A percentile compares a stretch with the other conserved stretches of the same genome.
These are phyloP conservation scores for Mortierella hygrophila DNA, from an alignment of 192 early-diverging fungal genomes.

Conservation along the genomic window DNA sequence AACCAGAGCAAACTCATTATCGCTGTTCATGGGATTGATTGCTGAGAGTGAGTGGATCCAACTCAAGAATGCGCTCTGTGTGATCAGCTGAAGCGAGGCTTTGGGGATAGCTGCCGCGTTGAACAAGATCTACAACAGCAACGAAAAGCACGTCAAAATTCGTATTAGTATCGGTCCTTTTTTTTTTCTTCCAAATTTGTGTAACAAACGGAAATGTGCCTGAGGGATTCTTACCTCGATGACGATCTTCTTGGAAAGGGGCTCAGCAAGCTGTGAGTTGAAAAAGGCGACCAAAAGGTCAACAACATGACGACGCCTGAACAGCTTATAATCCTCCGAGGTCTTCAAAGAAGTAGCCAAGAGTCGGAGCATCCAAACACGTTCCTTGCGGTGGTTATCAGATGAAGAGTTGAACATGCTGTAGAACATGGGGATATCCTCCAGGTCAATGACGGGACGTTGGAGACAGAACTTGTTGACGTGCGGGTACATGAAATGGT, in stretches of 20 bases:
- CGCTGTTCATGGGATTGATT: slow-evolving; percentile 13
- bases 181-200: neutral
- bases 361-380: slow-evolving; percentile 80
- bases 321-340: slow-evolving; percentile 74
- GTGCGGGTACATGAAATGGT: slow-evolving; percentile 80
- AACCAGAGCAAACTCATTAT: slow-evolving; percentile 52
- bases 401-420: slow-evolving; percentile 79
- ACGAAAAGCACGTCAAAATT: neutral
- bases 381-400: slow-evolving; percentile 72
- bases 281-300: slow-evolving; percentile 79
- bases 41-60: slow-evolving; percentile 63
- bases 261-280: slow-evolving; percentile 75
- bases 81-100: slow-evolving; percentile 69
- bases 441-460: slow-evolving; percentile 77
- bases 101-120: slow-evolving; percentile 66
- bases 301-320: slow-evolving; percentile 76
- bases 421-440: slow-evolving; percentile 90
- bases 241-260: slow-evolving; percentile 60
- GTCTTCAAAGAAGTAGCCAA: slow-evolving; percentile 71
- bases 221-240: slow-evolving; percentile 60
- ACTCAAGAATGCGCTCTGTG: slow-evolving; percentile 68
- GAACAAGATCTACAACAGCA: slow-evolving; percentile 63
- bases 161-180: neutral
- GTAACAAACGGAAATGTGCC: slow-evolving; percentile 22
- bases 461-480: slow-evolving; percentile 83